Conservation (phyloP, 495 filamentous ascomycete genomes). For the Hypoxylon trugodes region DNA sequence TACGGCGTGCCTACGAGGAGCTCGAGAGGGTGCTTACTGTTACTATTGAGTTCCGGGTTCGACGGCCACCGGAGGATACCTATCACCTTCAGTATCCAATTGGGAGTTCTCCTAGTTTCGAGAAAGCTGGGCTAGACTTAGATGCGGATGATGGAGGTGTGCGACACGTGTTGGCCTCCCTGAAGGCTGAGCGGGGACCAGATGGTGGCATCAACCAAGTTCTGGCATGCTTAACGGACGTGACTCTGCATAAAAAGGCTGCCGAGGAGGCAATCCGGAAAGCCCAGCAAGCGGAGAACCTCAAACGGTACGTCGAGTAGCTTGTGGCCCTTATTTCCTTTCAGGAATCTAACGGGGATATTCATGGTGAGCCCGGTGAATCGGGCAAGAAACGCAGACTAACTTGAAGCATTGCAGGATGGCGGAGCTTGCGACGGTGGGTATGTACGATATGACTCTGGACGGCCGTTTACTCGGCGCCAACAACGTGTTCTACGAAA, state of each 20-base stretch:
- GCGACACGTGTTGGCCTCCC: conserved; percentile 49
- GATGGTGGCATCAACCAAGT: conserved; percentile 51
- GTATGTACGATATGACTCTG: conserved; percentile 58
- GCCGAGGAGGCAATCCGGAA: conserved; percentile 54
- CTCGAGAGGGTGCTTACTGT: conserved; percentile 45
- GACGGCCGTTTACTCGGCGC: conserved; percentile 52
- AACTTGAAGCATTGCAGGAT: conserved; percentile 36
- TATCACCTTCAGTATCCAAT: conserved; percentile 39
- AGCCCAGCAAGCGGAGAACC: conserved; percentile 57
- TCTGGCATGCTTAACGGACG: conserved; percentile 56
- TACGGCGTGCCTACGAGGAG: conserved; percentile 47
- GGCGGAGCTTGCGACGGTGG: conserved; percentile 57
- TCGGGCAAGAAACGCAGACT: not conserved
- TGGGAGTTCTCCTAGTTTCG: conserved; percentile 53
- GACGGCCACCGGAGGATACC: conserved; percentile 28
- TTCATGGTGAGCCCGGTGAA: too few species aligned
- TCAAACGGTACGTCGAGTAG: conserved; percentile 46
- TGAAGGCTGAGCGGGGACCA: conserved; percentile 51
- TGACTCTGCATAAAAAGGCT: conserved; percentile 52
- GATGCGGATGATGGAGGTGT: conserved; percentile 43
- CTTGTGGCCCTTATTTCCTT: not conserved
- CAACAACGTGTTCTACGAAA: conserved; percentile 57
- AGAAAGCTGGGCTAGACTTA: conserved; percentile 49
- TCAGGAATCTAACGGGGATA: too few species aligned
- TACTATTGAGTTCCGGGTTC: conserved; percentile 54